Conservation (phyloP, 192 early-diverging fungal species). For the Thamnidium elegans region DNA sequence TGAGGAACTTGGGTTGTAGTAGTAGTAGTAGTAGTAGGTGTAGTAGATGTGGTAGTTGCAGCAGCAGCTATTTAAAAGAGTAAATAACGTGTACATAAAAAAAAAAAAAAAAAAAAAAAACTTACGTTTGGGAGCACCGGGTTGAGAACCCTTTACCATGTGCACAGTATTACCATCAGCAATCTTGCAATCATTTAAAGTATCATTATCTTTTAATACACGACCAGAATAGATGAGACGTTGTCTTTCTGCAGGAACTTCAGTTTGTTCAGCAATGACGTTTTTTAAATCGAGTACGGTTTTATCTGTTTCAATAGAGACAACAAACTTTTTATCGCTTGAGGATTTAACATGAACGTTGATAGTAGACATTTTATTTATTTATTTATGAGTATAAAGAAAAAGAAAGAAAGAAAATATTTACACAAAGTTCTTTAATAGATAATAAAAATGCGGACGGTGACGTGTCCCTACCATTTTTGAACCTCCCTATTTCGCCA, state of each 20-base stretch:
- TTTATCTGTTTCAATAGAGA: slow-evolving; percentile 55
- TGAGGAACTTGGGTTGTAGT: slow-evolving; percentile 2
- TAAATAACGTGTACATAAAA: neutral
- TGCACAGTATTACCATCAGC: slow-evolving; percentile 87
- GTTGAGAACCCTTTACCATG: slow-evolving; percentile 72
- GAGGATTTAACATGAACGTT: slow-evolving; percentile 73
- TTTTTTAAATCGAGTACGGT: slow-evolving; percentile 77
- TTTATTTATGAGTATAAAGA: slow-evolving; percentile 10
- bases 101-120: neutral
- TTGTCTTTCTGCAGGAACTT: slow-evolving; percentile 68
- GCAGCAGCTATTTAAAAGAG: slow-evolving; percentile 35
- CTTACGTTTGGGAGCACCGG: slow-evolving; percentile 35
- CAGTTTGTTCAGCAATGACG: slow-evolving; percentile 61
- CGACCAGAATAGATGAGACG: slow-evolving; percentile 91
- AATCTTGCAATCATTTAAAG: slow-evolving; percentile 76
- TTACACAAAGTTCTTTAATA: neutral
- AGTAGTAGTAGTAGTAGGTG: slow-evolving; percentile 27
- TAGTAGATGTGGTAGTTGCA: slow-evolving; percentile 31
- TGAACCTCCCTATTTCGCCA: too few species aligned
- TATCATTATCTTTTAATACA: slow-evolving; percentile 91
- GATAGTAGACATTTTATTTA: slow-evolving; percentile 52
- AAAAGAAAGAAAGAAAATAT: slow-evolving; percentile 1
- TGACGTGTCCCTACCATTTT: too few species aligned
- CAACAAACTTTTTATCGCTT: slow-evolving; percentile 68
- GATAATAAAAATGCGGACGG: too few species aligned